Evolutionary conservation across 768 basidiomycete species (phyloP).

Genomic region (Atractiella rhizophila): DNA sequence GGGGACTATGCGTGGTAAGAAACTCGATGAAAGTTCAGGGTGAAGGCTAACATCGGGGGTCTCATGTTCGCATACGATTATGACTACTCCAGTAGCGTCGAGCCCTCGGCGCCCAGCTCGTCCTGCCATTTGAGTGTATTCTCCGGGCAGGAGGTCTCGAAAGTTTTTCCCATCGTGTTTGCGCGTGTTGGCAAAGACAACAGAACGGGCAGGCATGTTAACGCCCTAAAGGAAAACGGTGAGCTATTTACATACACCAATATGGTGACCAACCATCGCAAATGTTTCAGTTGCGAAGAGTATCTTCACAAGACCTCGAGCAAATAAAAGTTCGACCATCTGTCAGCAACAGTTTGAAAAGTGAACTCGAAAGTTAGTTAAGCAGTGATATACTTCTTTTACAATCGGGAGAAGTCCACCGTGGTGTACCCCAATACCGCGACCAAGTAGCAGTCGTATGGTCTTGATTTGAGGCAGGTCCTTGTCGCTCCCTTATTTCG

Average conservation of each 20-base stretch:
- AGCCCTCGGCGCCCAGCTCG: constrained; percentile 87
- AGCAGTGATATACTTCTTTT: constrained; percentile 65
- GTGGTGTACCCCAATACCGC: constrained; percentile 93
- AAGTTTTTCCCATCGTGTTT: constrained; percentile 89
- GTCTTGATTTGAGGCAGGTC: constrained; percentile 73
- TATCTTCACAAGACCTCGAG: constrained; percentile 80
- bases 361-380: constrained; percentile 5
- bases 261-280: constrained; percentile 53
- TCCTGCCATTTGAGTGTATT: constrained; percentile 82
- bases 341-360: constrained; percentile 18
- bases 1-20: constrained; percentile 31
- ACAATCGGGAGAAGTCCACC: constrained; percentile 87
- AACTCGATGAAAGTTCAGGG: not conserved
- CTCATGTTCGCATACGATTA: constrained; percentile 49
- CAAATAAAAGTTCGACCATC: constrained; percentile 90
- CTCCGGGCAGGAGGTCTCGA: constrained; percentile 60
- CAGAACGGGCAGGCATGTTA: constrained; percentile 95
- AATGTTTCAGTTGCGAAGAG: constrained; percentile 98
- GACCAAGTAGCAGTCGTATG: constrained; percentile 64
- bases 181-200: constrained; percentile 78
- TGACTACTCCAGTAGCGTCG: constrained; percentile 82
- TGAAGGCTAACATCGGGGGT: constrained; percentile 46
- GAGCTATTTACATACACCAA: not conserved
- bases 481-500: constrained; percentile 49
- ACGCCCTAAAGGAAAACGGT: constrained; percentile 42